Base-by-base conservation (phyloP, 176 grass and related monocot species). In the Oryza meridionalis region DNA sequence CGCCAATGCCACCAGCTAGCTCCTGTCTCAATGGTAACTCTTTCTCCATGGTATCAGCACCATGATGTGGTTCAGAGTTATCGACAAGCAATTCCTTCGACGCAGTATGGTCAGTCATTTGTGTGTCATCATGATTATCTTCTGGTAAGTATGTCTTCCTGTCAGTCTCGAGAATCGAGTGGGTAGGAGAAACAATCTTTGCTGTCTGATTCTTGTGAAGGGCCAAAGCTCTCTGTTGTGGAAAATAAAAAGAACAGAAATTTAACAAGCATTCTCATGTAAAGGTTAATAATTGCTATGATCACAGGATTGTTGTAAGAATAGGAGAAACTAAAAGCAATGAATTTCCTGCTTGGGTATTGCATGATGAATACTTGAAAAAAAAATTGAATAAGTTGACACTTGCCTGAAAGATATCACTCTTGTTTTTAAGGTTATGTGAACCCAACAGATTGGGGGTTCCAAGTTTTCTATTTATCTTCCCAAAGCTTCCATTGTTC, bases 171-270 rank as follows among this genome's bases (percentile, higher is more conserved):
- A 76, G 13, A 74, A 17, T 46, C 51, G 62, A n/a, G 46, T 22
- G 40, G 4, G 46, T 80, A 40, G 84, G 29, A 65, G 46, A 45
- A 33, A 84, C 67, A 77, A 63, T 42, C n/a, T 84, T 92, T 76
- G 66, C 69, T 17, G 75, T 50, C 69, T 92, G 88, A 77, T 91
- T 92, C 72, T 89, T 90, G 84, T 96, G 89, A 37, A 99, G 83
- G 66, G 78, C 67, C 81, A 99, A 86, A 27, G 97, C 91, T 94
- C 86, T 96, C 97, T 99, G 93, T 86, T 77, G 65, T 75, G 11
- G 61, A 72, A 76, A 79, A 37, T 1, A 37, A 37, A 37, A 37
- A 37, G 35, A 59, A 22, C 14, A 64, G 19, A 84, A 62, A 88
- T 72, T 76, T 38, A 87, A 29, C 15, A 62, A 61, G 64, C 9